A percentile compares a stretch with the other conserved stretches of the same genome.
phyloP scores from a whole-genome alignment of 2,329 filamentous ascomycete species.

The Thielaviopsis ethacetica region DNA sequence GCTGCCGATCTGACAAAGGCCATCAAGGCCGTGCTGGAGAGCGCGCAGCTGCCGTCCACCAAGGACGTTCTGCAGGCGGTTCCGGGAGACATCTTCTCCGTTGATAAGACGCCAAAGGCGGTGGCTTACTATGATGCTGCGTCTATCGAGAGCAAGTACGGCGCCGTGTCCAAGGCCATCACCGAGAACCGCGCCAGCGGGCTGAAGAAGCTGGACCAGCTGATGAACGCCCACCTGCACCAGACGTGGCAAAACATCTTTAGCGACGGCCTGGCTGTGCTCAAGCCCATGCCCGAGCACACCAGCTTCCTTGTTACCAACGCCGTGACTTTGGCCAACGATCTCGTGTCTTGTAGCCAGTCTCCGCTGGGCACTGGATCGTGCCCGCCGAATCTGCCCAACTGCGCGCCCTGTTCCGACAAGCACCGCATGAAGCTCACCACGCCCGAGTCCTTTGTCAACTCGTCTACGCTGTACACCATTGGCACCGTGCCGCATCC shows the following conservation, averaged over 20 bases:
- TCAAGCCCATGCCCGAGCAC: slow-evolving; percentile 63
- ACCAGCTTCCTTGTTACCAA: slow-evolving; percentile 57
- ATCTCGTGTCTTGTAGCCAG: slow-evolving; percentile 58
- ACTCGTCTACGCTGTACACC: slow-evolving; percentile 57
- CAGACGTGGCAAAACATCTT: slow-evolving; percentile 70
- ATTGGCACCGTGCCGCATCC: slow-evolving; percentile 85
- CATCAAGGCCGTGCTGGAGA: slow-evolving; percentile 42
- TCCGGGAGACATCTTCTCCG: slow-evolving; percentile 40
- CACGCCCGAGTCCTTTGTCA: slow-evolving; percentile 52
- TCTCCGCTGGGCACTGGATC: slow-evolving; percentile 51
- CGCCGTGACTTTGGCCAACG: slow-evolving; percentile 54
- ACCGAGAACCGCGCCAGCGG: slow-evolving; percentile 40
- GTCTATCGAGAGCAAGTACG: slow-evolving; percentile 49
- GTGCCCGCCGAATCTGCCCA: slow-evolving; percentile 66
- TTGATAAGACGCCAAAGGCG: slow-evolving; percentile 47
- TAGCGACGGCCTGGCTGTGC: slow-evolving; percentile 56
- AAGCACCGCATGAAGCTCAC: slow-evolving; percentile 47
- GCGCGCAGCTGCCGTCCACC: slow-evolving; percentile 35
- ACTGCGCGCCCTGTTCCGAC: slow-evolving; percentile 58
- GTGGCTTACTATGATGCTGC: slow-evolving; percentile 63
- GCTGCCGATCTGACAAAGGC: slow-evolving; percentile 46
- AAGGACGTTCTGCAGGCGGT: slow-evolving; percentile 49
- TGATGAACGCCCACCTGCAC: slow-evolving; percentile 79
- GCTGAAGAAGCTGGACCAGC: slow-evolving; percentile 46
- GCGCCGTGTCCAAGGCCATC: slow-evolving; percentile 47